These are phyloP conservation scores for grape (Vitis vinifera) DNA, from an alignment of 164 flowering plant species.

Conservation along the genomic window ASM3070453v1 NC_081815.1:13189001-13189500, in stretches of 20 bases:
- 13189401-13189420: no score
- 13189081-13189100: conserved; percentile 13
- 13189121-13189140: background rate
- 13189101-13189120: conserved; percentile 8
- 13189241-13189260: conserved; percentile 50
- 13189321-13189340: conserved; percentile 16
- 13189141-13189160: conserved; percentile 63
- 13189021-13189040: conserved; percentile 96
- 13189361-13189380: no score
- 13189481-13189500: background rate
- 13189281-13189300: conserved; percentile 89
- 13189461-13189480: no score
- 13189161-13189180: conserved; percentile 68
- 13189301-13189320: conserved; percentile 50
- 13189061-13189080: conserved; percentile 29
- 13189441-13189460: no score
- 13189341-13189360: background rate
- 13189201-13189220: conserved; percentile 65
- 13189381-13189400: no score
- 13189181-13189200: conserved; percentile 60
- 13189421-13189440: no score
- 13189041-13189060: conserved; percentile 99
- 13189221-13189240: conserved; percentile 39
- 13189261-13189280: conserved; percentile 41
- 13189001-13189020: conserved; percentile 96